Conservation (phyloP, 345 rosid species). For the Lepidium sativum region DNA sequence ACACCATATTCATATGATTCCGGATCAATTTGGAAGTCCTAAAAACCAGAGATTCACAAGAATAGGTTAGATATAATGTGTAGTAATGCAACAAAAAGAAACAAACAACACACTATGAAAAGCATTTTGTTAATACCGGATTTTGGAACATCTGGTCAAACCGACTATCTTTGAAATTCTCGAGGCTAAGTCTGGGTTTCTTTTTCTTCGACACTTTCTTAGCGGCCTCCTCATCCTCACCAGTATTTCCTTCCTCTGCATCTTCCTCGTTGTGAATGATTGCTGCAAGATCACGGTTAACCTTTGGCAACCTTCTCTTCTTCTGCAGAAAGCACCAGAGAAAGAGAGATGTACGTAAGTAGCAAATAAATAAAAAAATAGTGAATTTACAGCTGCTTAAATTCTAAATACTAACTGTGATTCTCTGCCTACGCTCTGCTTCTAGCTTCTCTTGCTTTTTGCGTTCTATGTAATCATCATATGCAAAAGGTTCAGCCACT, state of each 20-base stretch:
- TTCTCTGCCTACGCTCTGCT: slow-evolving; percentile 41
- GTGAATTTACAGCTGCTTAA: background rate
- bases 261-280: slow-evolving; percentile 47
- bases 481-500: slow-evolving; percentile 63
- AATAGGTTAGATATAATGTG: background rate
- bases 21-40: slow-evolving; percentile 81
- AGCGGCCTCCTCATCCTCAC: slow-evolving; percentile 35
- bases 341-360: slow-evolving; percentile 13
- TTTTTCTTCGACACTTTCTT: slow-evolving; percentile 68
- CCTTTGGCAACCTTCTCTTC: slow-evolving; percentile 60
- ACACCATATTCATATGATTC: slow-evolving; percentile 55
- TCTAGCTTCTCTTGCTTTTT: slow-evolving; percentile 62
- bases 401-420: slow-evolving; percentile 50
- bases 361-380: background rate
- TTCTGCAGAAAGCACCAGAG: slow-evolving; percentile 39
- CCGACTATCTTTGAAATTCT: slow-evolving; percentile 48
- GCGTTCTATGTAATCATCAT: slow-evolving; percentile 48
- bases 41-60: slow-evolving; percentile 12
- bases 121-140: slow-evolving; percentile 36
- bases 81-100: background rate
- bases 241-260: slow-evolving; percentile 41
- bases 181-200: slow-evolving; percentile 43
- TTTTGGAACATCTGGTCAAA: slow-evolving; percentile 46
- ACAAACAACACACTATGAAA: background rate
- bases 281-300: slow-evolving; percentile 61